Evolutionary conservation across 2,329 filamentous ascomycete species (phyloP).

Genomic region (Fusarium kyushuense): DNA sequence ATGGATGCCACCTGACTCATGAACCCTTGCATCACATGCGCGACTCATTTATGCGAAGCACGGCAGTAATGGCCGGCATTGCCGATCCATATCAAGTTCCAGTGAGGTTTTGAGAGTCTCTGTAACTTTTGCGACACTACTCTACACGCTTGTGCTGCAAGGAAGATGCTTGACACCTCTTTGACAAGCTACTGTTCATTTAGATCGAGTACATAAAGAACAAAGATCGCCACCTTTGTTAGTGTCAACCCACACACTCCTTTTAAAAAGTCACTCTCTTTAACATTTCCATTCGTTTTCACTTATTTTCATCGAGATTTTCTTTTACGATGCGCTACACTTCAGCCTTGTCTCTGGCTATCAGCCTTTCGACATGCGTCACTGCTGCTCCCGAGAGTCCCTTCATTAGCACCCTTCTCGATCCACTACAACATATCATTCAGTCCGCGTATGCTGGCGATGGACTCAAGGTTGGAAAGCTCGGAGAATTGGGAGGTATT

Average conservation of each 20-base stretch:
- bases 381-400: constrained; percentile 15
- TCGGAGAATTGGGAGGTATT: constrained; percentile 26
- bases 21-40: not conserved
- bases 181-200: not conserved
- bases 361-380: constrained; percentile 25
- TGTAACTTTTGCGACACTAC: constrained; percentile 3
- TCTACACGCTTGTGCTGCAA: not conserved
- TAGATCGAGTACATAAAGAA: constrained; percentile 23
- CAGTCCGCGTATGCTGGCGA: constrained; percentile 37
- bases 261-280: not conserved
- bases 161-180: not conserved
- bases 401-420: constrained; percentile 37
- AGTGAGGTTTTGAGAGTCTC: not conserved
- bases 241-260: constrained; percentile 1
- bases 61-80: not conserved
- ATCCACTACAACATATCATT: constrained; percentile 29
- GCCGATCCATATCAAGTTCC: constrained; percentile 5
- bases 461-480: constrained; percentile 37
- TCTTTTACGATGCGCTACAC: constrained; percentile 24
- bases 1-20: not conserved
- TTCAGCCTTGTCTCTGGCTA: constrained; percentile 20
- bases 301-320: not conserved
- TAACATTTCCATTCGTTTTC: not conserved
- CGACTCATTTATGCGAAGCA: not conserved
- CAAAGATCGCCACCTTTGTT: not conserved